Percentiles rank a stretch among this genome's conserved stretches.
Conservation (phyloP, 2,329 filamentous ascomycete species). For the Epichloe uncinata region DNA sequence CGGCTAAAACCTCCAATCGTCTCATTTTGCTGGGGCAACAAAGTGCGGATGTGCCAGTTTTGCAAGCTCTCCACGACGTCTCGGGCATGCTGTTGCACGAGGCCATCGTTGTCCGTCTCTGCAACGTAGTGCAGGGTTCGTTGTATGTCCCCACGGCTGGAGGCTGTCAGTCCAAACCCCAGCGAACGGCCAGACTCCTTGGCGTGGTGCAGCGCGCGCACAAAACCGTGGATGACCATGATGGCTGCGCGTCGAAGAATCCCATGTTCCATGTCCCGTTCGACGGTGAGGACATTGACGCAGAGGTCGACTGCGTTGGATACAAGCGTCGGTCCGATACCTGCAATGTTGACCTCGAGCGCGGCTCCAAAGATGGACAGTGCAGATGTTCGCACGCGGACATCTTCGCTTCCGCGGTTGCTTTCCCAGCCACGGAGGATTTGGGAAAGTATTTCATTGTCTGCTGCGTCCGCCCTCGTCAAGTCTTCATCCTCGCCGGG, state of each 20-base stretch:
- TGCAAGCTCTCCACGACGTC: conserved; percentile 56
- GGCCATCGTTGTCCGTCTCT: conserved; percentile 51
- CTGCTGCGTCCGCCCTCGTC: conserved; percentile 28
- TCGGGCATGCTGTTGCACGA: conserved; percentile 53
- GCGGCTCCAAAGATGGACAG: conserved; percentile 49
- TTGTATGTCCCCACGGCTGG: conserved; percentile 47
- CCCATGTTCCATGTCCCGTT: conserved; percentile 43
- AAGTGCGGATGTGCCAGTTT: conserved; percentile 41
- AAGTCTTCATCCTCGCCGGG: conserved; percentile 25
- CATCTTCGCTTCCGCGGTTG: conserved; percentile 52
- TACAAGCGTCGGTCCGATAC: conserved; percentile 38
- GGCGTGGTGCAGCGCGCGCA: conserved; percentile 44
- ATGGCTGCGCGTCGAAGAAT: conserved; percentile 57
- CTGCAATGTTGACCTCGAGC: conserved; percentile 47
- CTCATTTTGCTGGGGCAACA: conserved; percentile 26
- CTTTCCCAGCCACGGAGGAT: conserved; percentile 58
- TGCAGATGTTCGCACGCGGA: conserved; percentile 56
- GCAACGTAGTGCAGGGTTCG: conserved; percentile 50
- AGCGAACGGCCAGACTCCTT: conserved; percentile 31
- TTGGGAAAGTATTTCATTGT: conserved; percentile 37
- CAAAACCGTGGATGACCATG: conserved; percentile 46
- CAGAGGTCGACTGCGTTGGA: conserved; percentile 48
- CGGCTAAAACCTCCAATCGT: conserved; percentile 15
- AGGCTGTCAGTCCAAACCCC: conserved; percentile 39
- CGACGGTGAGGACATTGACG: conserved; percentile 48